Evolutionary conservation across 2,329 filamentous ascomycete genomes (phyloP).

Genomic region (Fusarium continuum): DNA sequence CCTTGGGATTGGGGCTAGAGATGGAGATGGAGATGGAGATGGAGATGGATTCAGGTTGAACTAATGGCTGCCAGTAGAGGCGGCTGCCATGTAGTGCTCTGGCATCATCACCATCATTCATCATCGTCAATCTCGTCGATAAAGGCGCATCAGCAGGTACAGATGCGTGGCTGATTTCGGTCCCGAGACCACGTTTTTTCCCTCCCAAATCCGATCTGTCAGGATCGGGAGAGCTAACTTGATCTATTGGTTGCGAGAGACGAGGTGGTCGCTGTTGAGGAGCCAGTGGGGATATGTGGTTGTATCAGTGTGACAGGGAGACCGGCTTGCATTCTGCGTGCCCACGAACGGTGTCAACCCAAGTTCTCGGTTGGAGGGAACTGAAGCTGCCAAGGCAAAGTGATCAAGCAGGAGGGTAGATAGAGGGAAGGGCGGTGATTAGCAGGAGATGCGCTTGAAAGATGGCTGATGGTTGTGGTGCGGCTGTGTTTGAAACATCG

Average conservation of each 20-base stretch:
- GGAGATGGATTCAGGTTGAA: conserved; percentile 22
- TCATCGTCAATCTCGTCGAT: conserved; percentile 17
- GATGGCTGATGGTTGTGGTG: conserved; percentile 11
- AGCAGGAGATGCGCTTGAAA: conserved; percentile 2
- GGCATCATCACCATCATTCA: not conserved
- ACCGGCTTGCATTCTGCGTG: conserved; percentile 3
- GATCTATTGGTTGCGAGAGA: conserved; percentile 24
- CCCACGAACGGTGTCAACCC: conserved; percentile 11
- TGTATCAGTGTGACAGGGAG: conserved; percentile 32
- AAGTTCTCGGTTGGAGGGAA: conserved; percentile 24
- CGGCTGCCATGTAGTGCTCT: not conserved
- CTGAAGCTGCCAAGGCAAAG: conserved; percentile 11
- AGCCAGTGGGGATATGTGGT: conserved; percentile 26
- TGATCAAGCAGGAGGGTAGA: conserved; percentile 7
- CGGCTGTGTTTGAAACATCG: conserved; percentile 28
- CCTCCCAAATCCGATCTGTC: conserved; percentile 24
- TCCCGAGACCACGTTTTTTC: conserved; percentile 35
- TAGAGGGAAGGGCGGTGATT: conserved; percentile 25
- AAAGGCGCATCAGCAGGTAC: conserved; percentile 31
- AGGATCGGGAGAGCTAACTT: conserved; percentile 21
- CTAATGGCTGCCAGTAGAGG: conserved; percentile 1
- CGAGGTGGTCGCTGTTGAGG: conserved; percentile 3
- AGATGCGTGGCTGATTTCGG: conserved; percentile 27
- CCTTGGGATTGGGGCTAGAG: conserved; percentile 17
- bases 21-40: conserved; percentile 18